Evolutionary conservation across 257 asterid genomes (phyloP).

Genomic region (Solanum verrucosum): DNA sequence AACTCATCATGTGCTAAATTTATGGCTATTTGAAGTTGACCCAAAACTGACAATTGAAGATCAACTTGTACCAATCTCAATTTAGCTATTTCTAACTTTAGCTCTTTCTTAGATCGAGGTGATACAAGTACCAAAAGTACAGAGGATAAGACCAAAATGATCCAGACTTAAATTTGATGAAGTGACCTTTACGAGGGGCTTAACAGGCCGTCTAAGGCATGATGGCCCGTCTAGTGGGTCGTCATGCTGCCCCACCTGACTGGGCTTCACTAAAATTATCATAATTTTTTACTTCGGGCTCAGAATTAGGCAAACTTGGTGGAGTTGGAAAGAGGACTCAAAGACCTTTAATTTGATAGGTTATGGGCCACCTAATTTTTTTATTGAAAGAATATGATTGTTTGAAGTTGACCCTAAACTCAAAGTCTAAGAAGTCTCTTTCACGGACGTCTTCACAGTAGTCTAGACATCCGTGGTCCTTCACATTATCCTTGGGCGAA

Average conservation of each 20-base stretch:
- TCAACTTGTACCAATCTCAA: background rate
- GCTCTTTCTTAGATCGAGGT: background rate
- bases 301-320: background rate
- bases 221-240: too few species aligned
- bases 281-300: background rate
- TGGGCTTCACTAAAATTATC: too few species aligned
- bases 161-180: too few species aligned
- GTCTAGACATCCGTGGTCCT: background rate
- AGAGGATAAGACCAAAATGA: background rate
- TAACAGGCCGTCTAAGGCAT: too few species aligned
- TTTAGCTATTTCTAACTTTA: too few species aligned
- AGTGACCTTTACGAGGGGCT: too few species aligned
- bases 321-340: background rate
- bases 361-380: background rate
- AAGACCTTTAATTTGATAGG: background rate
- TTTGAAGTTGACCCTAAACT: background rate
- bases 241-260: too few species aligned
- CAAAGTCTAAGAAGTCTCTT: background rate
- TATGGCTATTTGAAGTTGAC: background rate
- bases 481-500: background rate
- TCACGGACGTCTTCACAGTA: too few species aligned
- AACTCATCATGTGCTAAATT: background rate
- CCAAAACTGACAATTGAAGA: background rate
- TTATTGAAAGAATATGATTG: background rate
- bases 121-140: background rate